Evolutionary conservation across 2,329 filamentous ascomycete genomes (phyloP), one percentile per base, ranked within the genome.

Genomic region (Penicillium sp.): DNA sequence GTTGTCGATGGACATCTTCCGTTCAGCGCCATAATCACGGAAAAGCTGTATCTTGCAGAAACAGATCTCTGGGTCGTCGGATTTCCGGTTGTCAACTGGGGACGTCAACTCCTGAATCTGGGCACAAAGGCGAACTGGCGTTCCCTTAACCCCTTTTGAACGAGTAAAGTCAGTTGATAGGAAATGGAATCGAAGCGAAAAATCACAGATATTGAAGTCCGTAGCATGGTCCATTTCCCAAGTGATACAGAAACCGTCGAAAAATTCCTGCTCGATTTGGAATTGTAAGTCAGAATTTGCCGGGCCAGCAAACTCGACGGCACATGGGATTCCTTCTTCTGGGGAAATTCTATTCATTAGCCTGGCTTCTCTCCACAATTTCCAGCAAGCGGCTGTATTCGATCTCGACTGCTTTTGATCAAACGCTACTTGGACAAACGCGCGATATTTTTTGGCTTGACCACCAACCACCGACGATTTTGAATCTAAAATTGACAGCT

Each of bases 111-210:
- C 75, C 60, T 88, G 87, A 0, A 93, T 97, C 76, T 97, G 97
- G 22, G 91, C 87, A 74, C 92, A 96, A 0, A 97, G 83, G 50
- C 93, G 83, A 7, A 97, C 91, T 0, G 93, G 92, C 61, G 96
- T 96, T 29, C 93, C 93, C 76, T 97, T 97, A 51, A 97, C 93
- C 39, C 93, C 93, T 71, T 97, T 97, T n/a, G 93, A 96, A 71
- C 96, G 93, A 74, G 92, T 96, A 72, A 97, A 97, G 71, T 97
- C 93, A 16, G 93, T 97, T 1, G 93, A 97, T 0, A 97, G 81
- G 70, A 97, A 97, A 78, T 97, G 97, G 82, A 97, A 96, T 44
- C 92, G 89, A n/a, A 96, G 90, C 10, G 91, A 88, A 56, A 97
- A 85, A 54, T 86, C 89, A 71, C 90, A 92, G 67, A 96, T 90